Conservation (phyloP, 495 filamentous ascomycete genomes). For the Usnea hakonensis region DNA sequence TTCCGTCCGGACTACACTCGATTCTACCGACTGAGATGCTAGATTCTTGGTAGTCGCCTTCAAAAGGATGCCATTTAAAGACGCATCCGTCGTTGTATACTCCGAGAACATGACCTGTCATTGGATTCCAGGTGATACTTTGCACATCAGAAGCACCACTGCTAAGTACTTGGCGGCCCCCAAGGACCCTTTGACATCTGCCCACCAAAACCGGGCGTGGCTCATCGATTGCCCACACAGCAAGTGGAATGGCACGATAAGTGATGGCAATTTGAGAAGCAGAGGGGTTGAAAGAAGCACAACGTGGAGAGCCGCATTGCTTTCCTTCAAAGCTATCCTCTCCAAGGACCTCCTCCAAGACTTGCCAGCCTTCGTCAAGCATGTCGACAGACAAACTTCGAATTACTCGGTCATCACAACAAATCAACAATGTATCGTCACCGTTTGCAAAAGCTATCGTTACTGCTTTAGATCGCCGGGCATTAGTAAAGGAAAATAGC, state of each 20-base stretch:
- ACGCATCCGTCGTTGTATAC: background rate
- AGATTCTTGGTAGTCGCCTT: slow-evolving; percentile 8
- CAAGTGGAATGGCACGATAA: background rate
- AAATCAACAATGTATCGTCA: background rate
- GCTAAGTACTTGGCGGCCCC: background rate
- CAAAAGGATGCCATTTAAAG: slow-evolving; percentile 10
- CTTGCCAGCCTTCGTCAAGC: background rate
- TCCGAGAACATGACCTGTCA: slow-evolving; percentile 2
- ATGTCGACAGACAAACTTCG: background rate
- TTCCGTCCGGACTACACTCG: slow-evolving; percentile 22
- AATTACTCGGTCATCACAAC: slow-evolving; percentile 3
- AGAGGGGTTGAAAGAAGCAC: background rate
- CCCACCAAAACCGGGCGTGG: background rate
- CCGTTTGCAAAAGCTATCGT: background rate
- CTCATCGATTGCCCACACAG: background rate
- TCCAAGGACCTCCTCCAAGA: background rate
- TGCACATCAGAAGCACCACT: slow-evolving; percentile 1
- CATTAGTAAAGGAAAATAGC: background rate
- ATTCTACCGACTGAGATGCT: slow-evolving; percentile 5
- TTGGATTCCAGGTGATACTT: background rate
- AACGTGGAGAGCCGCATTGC: slow-evolving; percentile 3
- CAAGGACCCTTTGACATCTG: background rate
- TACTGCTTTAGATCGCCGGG: background rate
- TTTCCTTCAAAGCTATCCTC: slow-evolving; percentile 4
- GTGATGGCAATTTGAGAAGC: background rate